phyloP scores from a whole-genome alignment of 2,329 filamentous ascomycete genomes.

The Cercospora sp. region DNA sequence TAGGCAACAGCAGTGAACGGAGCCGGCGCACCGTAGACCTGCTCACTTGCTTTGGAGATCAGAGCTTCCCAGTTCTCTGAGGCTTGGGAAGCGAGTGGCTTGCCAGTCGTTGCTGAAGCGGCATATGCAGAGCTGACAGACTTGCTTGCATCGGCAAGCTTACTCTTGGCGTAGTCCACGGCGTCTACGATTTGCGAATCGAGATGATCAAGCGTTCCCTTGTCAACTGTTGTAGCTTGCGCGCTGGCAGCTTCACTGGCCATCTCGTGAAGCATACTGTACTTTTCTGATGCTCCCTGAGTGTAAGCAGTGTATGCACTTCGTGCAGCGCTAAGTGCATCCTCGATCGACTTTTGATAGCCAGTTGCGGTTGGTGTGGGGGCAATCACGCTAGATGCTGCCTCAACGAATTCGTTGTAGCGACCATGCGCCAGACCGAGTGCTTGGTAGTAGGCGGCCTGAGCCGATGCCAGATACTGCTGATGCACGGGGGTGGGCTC shows the following conservation, averaged over 20 bases:
- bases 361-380: conserved; percentile 61
- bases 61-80: conserved; percentile 65
- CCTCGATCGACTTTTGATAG: conserved; percentile 68
- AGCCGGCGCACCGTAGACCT: conserved; percentile 67
- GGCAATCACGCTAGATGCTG: conserved; percentile 69
- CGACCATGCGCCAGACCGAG: conserved; percentile 75
- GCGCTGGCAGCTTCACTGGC: conserved; percentile 20
- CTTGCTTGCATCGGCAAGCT: conserved; percentile 50
- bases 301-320: conserved; percentile 40
- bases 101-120: conserved; percentile 51
- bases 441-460: conserved; percentile 74
- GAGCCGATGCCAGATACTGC: conserved; percentile 58
- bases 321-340: conserved; percentile 53
- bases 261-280: conserved; percentile 28
- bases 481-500: conserved; percentile 60
- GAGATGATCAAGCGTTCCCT: conserved; percentile 34
- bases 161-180: conserved; percentile 40
- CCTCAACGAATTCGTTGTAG: conserved; percentile 72
- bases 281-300: conserved; percentile 36
- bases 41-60: conserved; percentile 65
- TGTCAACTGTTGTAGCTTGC: conserved; percentile 29
- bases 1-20: conserved; percentile 50
- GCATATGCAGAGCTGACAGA: conserved; percentile 49
- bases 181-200: conserved; percentile 36
- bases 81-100: conserved; percentile 55